Base-by-base conservation (phyloP, 2,329 filamentous ascomycete genomes). In the Trichoderma oligosporum region DNA sequence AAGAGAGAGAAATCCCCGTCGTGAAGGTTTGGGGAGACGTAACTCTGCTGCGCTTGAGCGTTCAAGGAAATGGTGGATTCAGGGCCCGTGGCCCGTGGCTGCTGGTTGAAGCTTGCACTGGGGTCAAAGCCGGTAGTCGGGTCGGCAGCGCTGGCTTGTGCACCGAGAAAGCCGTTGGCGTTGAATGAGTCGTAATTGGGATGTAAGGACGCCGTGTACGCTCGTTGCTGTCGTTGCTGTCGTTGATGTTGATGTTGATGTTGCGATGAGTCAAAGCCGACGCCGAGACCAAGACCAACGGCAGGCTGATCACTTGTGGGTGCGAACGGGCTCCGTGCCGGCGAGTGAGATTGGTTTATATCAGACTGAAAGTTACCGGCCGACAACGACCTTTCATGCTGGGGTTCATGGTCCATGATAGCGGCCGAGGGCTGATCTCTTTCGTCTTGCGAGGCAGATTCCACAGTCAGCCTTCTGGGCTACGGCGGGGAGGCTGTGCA, bases 311-410 rank as follows among this genome's bases (percentile, higher is more conserved):
- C 53, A 58, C 78, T 72, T 68, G 77, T 77, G 44, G 68, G 62
- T 68, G 78, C 74, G 69, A 79, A 76, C 66, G 80, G 82, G 65
- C 77, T 77, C 72, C 81, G 81, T 68, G 83, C 83, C 65, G 84
- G 82, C 66, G 85, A 86, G 71, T 83, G 84, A 64, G 76, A 81
- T 71, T 84, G 83, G 71, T 81, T 87, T 86, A 88, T 86, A 85
- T 84, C 79, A 76, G 76, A 70, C 69, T 73, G 74, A 67, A 82
- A 78, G 64, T 79, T 79, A 62, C 78, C 78, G 68, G 77, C 76
- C 67, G 85, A 86, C 64, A 80, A 82, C 65, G 84, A 86, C 68
- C 83, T 83, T 69, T 82, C 82, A 70, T 67, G 70, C 62, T 73
- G 73, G 66, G 65, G 66, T 61, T 74, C 71, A 63, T 74, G 73